A percentile compares a stretch with the other conserved stretches of the same genome.
Conservation (phyloP, 345 rosid species). For the Dipteronia dyeriana region DNA sequence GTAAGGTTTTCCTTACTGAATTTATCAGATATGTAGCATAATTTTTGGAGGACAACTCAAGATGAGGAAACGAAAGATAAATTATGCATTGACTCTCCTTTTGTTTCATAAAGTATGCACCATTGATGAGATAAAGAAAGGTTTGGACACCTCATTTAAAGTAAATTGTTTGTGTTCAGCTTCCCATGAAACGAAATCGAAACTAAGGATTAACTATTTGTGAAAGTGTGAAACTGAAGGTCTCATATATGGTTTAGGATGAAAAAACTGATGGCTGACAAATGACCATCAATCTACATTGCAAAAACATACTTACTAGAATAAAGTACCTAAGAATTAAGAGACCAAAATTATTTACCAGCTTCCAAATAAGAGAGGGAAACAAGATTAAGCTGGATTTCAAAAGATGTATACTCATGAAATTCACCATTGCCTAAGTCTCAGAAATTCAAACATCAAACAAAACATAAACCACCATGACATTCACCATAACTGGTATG, state of each 20-base stretch:
- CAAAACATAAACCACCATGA: not conserved
- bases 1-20: not conserved
- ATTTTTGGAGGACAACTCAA: not conserved
- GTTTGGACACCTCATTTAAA: not conserved
- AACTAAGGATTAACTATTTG: not conserved
- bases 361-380: not conserved
- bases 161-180: not conserved
- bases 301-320: not conserved
- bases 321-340: not conserved
- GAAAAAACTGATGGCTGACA: not conserved
- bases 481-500: not conserved
- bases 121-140: not conserved
- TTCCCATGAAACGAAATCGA: not conserved
- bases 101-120: not conserved
- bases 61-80: not conserved
- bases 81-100: not conserved
- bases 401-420: too few relatives aligned
- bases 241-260: not conserved
- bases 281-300: not conserved
- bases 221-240: too few relatives aligned
- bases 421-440: too few relatives aligned
- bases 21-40: not conserved
- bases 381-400: not conserved
- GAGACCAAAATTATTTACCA: not conserved
- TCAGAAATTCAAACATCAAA: not conserved